A percentile compares a stretch with the other conserved stretches of the same genome.
Conservation (phyloP, 164 flowering plant species). For the Piper betle region DNA sequence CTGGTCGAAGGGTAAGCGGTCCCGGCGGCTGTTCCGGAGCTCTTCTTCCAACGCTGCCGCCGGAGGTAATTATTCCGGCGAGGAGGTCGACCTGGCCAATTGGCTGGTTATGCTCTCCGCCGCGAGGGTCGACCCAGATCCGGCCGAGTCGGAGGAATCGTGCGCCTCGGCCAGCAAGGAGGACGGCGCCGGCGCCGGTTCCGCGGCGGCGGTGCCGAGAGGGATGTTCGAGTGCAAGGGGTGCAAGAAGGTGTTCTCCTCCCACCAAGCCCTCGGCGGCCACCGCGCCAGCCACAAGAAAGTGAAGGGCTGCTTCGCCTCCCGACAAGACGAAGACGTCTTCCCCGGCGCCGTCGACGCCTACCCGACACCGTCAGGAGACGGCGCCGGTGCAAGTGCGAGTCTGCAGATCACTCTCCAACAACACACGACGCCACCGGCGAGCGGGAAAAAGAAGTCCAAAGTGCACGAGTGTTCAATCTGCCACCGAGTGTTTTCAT, state of each 20-base stretch:
- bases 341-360: slow-evolving; percentile 11
- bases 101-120: slow-evolving; percentile 75
- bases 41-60: slow-evolving; percentile 17
- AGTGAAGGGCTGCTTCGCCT: slow-evolving; percentile 89
- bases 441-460: slow-evolving; percentile 30
- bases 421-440: too few species aligned
- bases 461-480: slow-evolving; percentile 85
- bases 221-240: slow-evolving; percentile 86
- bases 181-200: slow-evolving; percentile 20
- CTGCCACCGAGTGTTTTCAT: slow-evolving; percentile 66
- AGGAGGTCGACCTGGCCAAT: slow-evolving; percentile 76
- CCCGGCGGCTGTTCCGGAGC: slow-evolving; percentile 31
- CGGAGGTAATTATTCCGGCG: slow-evolving; percentile 17
- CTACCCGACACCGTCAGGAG: too few species aligned
- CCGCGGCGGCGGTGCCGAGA: slow-evolving; percentile 30
- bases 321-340: slow-evolving; percentile 48
- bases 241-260: slow-evolving; percentile 77
- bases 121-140: slow-evolving; percentile 34
- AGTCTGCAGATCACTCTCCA: too few species aligned
- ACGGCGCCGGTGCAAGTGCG: slow-evolving; percentile 8
- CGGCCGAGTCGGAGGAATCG: slow-evolving; percentile 58
- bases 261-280: slow-evolving; percentile 91
- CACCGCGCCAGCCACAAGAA: slow-evolving; percentile 97
- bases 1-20: slow-evolving; percentile 76
- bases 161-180: slow-evolving; percentile 75